phyloP scores from a whole-genome alignment of 2,329 filamentous ascomycete species.

The Hirsutella thompsonii region DNA sequence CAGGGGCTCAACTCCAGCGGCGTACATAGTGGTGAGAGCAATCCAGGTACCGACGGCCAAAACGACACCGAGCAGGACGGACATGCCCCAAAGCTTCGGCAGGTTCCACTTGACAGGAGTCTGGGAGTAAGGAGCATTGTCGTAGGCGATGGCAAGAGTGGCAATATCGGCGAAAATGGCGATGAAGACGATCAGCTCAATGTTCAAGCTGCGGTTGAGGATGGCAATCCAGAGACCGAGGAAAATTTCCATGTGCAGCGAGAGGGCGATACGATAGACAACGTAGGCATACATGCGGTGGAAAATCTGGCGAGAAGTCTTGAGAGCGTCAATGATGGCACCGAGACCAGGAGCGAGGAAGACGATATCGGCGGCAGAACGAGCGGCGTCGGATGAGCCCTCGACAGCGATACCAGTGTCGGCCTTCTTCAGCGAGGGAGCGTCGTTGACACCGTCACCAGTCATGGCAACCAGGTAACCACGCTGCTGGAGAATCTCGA shows the following conservation, averaged over 20 bases:
- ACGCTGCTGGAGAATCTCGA: conserved; percentile 87
- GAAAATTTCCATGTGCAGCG: conserved; percentile 84
- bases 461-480: conserved; percentile 93
- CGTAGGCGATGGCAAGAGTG: conserved; percentile 84
- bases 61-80: conserved; percentile 67
- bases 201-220: conserved; percentile 70
- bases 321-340: conserved; percentile 84
- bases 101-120: conserved; percentile 90
- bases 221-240: conserved; percentile 86
- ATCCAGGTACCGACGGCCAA: conserved; percentile 81
- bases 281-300: conserved; percentile 96
- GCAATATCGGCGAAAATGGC: conserved; percentile 91
- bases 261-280: conserved; percentile 87
- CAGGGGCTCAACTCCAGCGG: conserved; percentile 37
- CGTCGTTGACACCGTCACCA: conserved; percentile 91
- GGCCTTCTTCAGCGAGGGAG: conserved; percentile 86
- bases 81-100: conserved; percentile 89
- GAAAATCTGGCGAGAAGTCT: conserved; percentile 90
- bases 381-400: conserved; percentile 81
- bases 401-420: conserved; percentile 93
- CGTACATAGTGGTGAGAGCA: conserved; percentile 74
- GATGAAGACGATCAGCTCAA: conserved; percentile 83
- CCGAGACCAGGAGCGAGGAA: conserved; percentile 86
- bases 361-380: conserved; percentile 85
- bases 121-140: conserved; percentile 79